Evolutionary conservation across 163 green algal genomes (phyloP).

Genomic region (Smithsoniella earleae): DNA sequence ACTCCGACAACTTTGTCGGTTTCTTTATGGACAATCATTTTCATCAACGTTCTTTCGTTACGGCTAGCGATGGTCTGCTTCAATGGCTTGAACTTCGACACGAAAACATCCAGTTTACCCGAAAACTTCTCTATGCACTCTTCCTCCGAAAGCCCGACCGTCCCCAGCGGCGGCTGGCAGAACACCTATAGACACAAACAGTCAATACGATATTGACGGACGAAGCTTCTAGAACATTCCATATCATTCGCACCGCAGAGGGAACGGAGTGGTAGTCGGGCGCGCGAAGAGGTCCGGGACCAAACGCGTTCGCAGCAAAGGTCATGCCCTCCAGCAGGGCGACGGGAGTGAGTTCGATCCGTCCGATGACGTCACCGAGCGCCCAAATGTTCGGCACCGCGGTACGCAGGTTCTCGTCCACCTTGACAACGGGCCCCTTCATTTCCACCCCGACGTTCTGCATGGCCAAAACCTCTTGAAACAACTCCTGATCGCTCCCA

Average conservation of each 20-base stretch:
- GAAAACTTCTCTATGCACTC: conserved; percentile 51
- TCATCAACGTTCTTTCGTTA: conserved; percentile 59
- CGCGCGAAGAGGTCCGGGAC: conserved; percentile 31
- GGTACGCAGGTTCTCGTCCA: conserved; percentile 60
- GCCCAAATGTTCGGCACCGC: conserved; percentile 56
- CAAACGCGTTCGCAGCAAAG: conserved; percentile 60
- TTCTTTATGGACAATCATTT: conserved; percentile 65
- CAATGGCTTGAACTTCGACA: conserved; percentile 54
- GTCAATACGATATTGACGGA: no score
- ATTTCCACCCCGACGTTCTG: conserved; percentile 53
- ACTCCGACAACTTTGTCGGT: conserved; percentile 64
- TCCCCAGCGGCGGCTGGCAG: conserved; percentile 50
- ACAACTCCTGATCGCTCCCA: no score
- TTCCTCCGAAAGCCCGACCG: conserved; percentile 67
- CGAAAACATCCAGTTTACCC: conserved; percentile 66
- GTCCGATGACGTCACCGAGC: conserved; percentile 65
- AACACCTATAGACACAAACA: no score
- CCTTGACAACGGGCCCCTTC: conserved; percentile 46
- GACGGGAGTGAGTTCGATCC: conserved; percentile 68
- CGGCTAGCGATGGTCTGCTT: conserved; percentile 46
- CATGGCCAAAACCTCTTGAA: not conserved
- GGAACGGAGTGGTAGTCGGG: conserved; percentile 31
- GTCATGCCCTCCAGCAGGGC: conserved; percentile 75
- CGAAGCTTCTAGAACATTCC: no score
- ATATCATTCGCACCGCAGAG: no score